Base-by-base conservation (phyloP, 768 basidiomycete genomes). In the Lepiota brunneoincarnata region DNA sequence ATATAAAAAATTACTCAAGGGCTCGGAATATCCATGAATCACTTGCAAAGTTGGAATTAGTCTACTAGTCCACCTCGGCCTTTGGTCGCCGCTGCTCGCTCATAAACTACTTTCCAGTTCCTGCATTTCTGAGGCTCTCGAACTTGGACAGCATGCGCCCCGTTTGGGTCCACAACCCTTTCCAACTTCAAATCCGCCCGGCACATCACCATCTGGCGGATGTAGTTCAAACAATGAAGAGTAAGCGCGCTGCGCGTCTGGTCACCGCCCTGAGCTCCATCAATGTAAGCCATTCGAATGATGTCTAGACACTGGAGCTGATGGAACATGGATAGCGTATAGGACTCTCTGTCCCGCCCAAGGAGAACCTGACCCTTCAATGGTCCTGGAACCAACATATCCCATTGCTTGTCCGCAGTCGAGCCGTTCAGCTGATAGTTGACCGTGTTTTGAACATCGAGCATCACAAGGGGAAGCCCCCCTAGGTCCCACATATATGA, bases 181-280 rank as follows among this genome's bases (percentile, higher is more conserved):
- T 73, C 73, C 15, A 75, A 59, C 7, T 71, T 67, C 39, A 67
- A 64, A 47, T 74, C 68, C 0, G 68, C 68, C 12, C 68, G 63
- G 42, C 73, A 75, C 15, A 75, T 12, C 23, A 75, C 55, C 28
- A 64, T 63, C 43, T 72, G 72, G 15, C 71, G 54, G n/a, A 75
- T 61, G 58, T 74, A 75, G 12, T 73, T 67, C 48, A 74, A 48
- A 57, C 73, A 74, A 34, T 74, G 74, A 11, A 65, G 60, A 17
- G 66, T 65, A 35, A 73, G 69, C 41, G 40, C n/a, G 1, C n/a
- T 39, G 24, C 23, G 31, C 12, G 26, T 35, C 17, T 20, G 23
- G 20, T 47, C 10, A 28, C 21, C 56, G 14, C 21, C 34, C 14
- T 40, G 24, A 9, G 40, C 42, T 6, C 46, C 55, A 6, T 26